phyloP scores from a whole-genome alignment of 148 eudicot species.

The Silene conica region DNA sequence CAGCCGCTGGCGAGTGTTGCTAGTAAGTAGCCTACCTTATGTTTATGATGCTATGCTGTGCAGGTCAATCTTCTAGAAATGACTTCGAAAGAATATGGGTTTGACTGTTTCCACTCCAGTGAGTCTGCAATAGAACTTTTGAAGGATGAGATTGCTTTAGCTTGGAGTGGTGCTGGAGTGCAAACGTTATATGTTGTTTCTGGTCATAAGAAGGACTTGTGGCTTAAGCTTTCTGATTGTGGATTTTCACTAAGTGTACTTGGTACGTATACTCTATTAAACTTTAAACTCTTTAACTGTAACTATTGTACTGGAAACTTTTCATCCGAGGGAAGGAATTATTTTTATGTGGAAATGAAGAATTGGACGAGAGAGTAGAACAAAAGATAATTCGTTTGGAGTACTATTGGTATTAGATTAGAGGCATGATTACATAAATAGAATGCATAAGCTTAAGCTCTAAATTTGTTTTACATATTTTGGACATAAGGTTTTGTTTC shows the following conservation, averaged over 20 bases:
- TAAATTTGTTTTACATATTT: not conserved
- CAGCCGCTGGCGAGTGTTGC: no score
- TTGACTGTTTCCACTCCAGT: conserved; percentile 36
- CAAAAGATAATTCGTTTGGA: not conserved
- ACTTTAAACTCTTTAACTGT: not conserved
- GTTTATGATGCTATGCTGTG: conserved; percentile 13
- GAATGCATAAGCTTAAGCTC: not conserved
- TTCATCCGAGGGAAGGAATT: not conserved
- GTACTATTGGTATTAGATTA: not conserved
- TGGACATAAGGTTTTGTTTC: not conserved
- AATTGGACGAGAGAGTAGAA: not conserved
- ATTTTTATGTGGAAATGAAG: not conserved
- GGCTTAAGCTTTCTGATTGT: conserved; percentile 27
- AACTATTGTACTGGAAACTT: not conserved
- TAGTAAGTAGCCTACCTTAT: no score
- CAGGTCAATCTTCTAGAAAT: conserved; percentile 49
- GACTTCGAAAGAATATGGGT: conserved; percentile 38
- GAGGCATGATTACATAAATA: not conserved
- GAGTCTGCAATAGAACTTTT: conserved; percentile 32
- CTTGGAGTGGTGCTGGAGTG: conserved; percentile 50
- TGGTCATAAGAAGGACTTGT: conserved; percentile 29
- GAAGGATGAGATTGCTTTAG: conserved; percentile 31
- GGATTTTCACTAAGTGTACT: conserved; percentile 42
- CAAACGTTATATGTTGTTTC: conserved; percentile 44
- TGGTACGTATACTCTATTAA: conserved; percentile 41